phyloP scores from a whole-genome alignment of 1,284 basidiomycete species.

The Apiotrichum brassicae region DNA sequence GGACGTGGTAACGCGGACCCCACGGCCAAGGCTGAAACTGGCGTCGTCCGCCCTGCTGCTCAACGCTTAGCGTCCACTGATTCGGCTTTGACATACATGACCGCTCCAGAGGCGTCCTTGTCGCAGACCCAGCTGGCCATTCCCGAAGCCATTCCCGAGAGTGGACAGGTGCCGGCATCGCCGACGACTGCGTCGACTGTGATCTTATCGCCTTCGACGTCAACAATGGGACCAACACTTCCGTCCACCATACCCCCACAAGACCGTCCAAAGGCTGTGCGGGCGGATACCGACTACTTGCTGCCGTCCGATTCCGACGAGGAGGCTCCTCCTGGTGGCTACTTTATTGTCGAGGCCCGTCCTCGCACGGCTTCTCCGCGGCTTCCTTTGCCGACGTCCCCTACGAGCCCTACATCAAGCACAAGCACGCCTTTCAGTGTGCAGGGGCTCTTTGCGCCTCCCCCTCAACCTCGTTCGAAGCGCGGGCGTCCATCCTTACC shows the following conservation, averaged over 20 bases:
- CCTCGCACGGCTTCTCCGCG: constrained; percentile 1
- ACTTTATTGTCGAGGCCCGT: constrained; percentile 35
- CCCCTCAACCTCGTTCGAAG: neutral
- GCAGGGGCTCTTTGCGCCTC: constrained; percentile 4
- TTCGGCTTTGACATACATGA: neutral
- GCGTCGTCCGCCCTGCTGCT: neutral
- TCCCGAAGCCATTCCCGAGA: constrained; percentile 1
- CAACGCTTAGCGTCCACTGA: neutral
- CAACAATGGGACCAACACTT: neutral
- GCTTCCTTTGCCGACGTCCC: neutral
- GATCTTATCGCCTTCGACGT: neutral
- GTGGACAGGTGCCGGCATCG: neutral
- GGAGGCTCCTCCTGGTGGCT: constrained; percentile 41
- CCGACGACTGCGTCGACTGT: too few relatives aligned
- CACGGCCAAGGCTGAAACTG: neutral
- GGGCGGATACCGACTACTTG: constrained; percentile 42
- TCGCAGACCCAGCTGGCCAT: neutral
- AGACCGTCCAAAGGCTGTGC: constrained; percentile 18
- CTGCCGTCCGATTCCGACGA: constrained; percentile 47
- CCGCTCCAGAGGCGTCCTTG: neutral
- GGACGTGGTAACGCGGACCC: too few relatives aligned
- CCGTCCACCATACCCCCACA: constrained; percentile 7
- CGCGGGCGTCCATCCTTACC: neutral
- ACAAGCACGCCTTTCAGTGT: constrained; percentile 2
- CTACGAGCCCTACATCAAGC: neutral